phyloP scores from a whole-genome alignment of 345 rosid species.

The Garcia nutans region DNA sequence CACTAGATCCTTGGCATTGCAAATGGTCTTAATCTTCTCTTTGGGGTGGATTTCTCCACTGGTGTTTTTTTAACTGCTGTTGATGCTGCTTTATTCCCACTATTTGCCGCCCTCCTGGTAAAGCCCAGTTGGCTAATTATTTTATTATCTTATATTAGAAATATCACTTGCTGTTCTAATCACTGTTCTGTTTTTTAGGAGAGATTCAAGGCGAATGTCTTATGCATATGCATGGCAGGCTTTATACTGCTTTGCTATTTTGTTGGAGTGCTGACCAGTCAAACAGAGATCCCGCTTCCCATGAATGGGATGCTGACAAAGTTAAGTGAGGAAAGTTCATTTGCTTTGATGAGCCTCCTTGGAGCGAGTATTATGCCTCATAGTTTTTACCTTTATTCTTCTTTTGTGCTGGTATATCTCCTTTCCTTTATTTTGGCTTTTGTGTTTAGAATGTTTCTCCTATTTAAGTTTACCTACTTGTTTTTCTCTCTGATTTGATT shows the following conservation, averaged over 20 bases:
- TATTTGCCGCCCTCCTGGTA: constrained; percentile 76
- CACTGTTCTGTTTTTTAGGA: constrained; percentile 52
- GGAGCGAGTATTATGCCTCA: constrained; percentile 97
- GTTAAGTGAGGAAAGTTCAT: constrained; percentile 71
- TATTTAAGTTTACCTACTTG: background rate
- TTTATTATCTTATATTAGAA: constrained; percentile 7
- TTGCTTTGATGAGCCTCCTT: constrained; percentile 90
- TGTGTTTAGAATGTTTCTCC: background rate
- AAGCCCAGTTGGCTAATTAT: constrained; percentile 20
- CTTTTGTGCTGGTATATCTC: constrained; percentile 64
- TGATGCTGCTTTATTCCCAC: constrained; percentile 79
- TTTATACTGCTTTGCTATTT: constrained; percentile 56
- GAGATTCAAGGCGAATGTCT: constrained; percentile 51
- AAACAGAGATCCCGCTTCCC: constrained; percentile 71
- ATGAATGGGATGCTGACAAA: constrained; percentile 52
- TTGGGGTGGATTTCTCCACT: constrained; percentile 79
- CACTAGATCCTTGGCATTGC: constrained; percentile 88
- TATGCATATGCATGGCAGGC: constrained; percentile 57
- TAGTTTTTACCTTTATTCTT: constrained; percentile 95
- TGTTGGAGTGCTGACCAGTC: constrained; percentile 69
- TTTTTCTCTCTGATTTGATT: background rate
- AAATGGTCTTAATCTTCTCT: constrained; percentile 82
- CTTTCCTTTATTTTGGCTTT: constrained; percentile 6
- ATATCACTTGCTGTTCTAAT: constrained; percentile 14
- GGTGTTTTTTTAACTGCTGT: constrained; percentile 80